Conservation (phyloP, 768 basidiomycete species). For the Suillus hirtellus region DNA sequence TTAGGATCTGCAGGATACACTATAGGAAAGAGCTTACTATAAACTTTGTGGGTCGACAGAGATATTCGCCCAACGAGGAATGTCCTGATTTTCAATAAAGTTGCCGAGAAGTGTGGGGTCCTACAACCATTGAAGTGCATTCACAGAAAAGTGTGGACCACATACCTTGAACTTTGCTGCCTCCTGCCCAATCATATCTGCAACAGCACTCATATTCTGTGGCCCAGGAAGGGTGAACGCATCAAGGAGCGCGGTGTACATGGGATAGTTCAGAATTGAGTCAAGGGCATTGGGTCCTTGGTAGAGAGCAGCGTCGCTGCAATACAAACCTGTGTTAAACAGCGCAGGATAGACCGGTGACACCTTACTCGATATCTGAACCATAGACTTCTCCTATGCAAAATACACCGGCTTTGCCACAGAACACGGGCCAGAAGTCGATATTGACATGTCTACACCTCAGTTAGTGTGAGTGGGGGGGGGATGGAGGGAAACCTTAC, state of each 20-base stretch:
- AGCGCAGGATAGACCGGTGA: not conserved
- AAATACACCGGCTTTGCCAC: conserved; percentile 74
- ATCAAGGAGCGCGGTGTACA: conserved; percentile 62
- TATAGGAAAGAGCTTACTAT: conserved; percentile 43
- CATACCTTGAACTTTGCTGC: conserved; percentile 51
- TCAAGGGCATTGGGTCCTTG: conserved; percentile 66
- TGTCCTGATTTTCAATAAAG: conserved; percentile 79
- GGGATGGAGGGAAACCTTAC: conserved; percentile 19
- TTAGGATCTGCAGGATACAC: not conserved
- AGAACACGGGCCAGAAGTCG: conserved; percentile 78
- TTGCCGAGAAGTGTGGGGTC: conserved; percentile 54
- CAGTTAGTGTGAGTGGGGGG: conserved; percentile 4
- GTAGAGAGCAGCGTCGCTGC: conserved; percentile 55
- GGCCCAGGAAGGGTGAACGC: conserved; percentile 74
- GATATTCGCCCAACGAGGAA: conserved; percentile 71
- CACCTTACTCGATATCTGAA: conserved; percentile 47
- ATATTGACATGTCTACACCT: conserved; percentile 60
- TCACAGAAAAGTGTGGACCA: not conserved
- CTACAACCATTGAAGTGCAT: conserved; percentile 10
- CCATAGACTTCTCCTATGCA: conserved; percentile 83
- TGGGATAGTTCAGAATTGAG: conserved; percentile 71
- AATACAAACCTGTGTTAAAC: conserved; percentile 15
- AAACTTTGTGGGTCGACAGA: conserved; percentile 74
- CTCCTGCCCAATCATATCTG: conserved; percentile 51
- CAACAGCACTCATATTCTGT: conserved; percentile 58